Base-by-base conservation (phyloP, 2,329 filamentous ascomycete species). In the Harringtonia aguacate region DNA sequence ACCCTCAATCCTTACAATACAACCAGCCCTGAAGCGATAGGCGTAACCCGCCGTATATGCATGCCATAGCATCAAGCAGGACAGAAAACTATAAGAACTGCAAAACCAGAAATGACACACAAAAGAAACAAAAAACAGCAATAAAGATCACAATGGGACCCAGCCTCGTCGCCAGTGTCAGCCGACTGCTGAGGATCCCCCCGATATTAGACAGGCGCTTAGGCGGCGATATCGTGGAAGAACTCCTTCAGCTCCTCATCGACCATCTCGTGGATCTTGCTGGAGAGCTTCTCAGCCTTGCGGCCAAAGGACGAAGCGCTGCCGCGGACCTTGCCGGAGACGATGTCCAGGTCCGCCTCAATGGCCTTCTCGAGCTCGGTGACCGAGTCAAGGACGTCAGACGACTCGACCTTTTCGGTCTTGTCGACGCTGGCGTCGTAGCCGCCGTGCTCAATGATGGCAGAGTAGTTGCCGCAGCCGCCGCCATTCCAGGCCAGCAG, bases 401-500 rank as follows among this genome's bases (percentile, higher is more conserved):
- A n/a, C n/a, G n/a, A 62, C 53, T 69, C 65, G 8, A 20, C 27
- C 20, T 33, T 39, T 39, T 44, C 31, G 20, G 14, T 20, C 36
- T 44, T 41, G 24, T 49, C 47, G 24, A 29, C n/a, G 44, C 65
- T 55, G 41, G 64, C 55, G 54, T 65, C 59, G 72, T 89, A 90
- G 58, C 77, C 71, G 58, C 86, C 85, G 55, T 79, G 72, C 55
- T 79, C 68, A 51, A 94, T 66, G 58, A 95, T 95, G 56, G 84
- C 72, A 49, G 77, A 76, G 79, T 86, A 95, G 83, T 98, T 95
- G 70, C 76, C 81, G 61, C 79, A 84, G 60, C 92, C 92, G 69
- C 88, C 94, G 62, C 94, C 92, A 78, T 98, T 98, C 90, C 89
- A 98, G 65, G 90, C 90, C 50, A 98, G 87, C 61, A 95, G 74